Conservation (phyloP, 129 eudicot species). For the Calendula officinalis region DNA sequence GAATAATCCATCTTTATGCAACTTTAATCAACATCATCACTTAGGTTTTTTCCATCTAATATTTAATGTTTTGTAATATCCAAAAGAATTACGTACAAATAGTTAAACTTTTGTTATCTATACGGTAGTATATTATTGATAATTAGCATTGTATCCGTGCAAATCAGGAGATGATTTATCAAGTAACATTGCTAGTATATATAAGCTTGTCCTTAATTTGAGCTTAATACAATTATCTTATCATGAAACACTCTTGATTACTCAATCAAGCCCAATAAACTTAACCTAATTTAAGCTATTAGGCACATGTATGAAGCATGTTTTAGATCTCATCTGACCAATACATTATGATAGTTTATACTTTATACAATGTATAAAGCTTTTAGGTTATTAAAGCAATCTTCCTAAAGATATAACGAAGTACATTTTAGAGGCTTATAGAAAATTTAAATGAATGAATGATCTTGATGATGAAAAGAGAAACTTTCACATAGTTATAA, state of each 20-base stretch:
- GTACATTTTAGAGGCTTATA: background rate
- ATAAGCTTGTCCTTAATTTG: background rate
- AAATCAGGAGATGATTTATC: background rate
- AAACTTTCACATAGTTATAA: too few species aligned
- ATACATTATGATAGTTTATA: background rate
- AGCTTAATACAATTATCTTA: background rate
- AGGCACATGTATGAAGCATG: background rate
- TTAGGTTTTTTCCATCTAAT: slow-evolving; percentile 14
- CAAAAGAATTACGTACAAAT: background rate
- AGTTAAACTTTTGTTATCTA: background rate
- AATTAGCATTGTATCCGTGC: background rate
- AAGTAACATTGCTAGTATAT: background rate
- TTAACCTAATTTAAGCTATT: background rate
- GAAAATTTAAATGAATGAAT: too few species aligned
- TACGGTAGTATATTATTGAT: background rate
- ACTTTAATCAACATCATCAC: slow-evolving; percentile 32
- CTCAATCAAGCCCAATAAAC: background rate
- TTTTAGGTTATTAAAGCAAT: too few species aligned
- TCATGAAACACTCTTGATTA: background rate
- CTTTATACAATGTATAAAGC: background rate
- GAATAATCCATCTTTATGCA: slow-evolving; percentile 34
- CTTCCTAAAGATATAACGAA: too few species aligned
- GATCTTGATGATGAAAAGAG: too few species aligned
- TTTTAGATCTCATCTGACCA: background rate
- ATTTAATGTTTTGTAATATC: slow-evolving; percentile 6